phyloP scores from a whole-genome alignment of 495 filamentous ascomycete genomes.

The Niebla homalea region DNA sequence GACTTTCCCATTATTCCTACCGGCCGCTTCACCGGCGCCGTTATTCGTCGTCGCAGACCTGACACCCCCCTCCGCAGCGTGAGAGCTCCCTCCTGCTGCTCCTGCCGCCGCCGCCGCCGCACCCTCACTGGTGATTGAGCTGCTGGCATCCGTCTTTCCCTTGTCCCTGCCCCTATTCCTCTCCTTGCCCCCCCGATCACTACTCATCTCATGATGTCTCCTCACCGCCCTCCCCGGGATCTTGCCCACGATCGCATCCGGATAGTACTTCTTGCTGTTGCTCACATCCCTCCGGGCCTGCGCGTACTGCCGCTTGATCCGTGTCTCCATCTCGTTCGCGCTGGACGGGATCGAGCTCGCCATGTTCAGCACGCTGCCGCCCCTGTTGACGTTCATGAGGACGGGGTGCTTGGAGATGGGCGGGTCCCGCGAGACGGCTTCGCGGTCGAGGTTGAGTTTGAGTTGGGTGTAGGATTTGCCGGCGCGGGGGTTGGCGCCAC shows the following conservation, averaged over 20 bases:
- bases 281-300: constrained; percentile 5
- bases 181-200: neutral
- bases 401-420: constrained; percentile 9
- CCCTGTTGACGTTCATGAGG: neutral
- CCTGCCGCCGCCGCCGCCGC: neutral
- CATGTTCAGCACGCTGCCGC: constrained; percentile 6
- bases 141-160: neutral
- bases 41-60: too few species aligned
- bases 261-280: constrained; percentile 11
- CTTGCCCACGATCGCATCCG: neutral
- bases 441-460: constrained; percentile 16
- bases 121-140: neutral
- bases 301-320: constrained; percentile 7
- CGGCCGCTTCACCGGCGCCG: neutral
- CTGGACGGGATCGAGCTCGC: neutral
- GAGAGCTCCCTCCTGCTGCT: neutral
- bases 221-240: constrained; percentile 1
- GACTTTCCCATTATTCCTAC: constrained; percentile 2
- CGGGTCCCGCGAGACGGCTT: constrained; percentile 10
- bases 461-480: constrained; percentile 16
- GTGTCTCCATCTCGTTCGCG: constrained; percentile 4
- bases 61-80: neutral
- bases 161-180: neutral
- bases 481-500: constrained; percentile 8
- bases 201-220: neutral